A percentile compares a stretch with the other conserved stretches of the same genome.
Evolutionary conservation across 2,329 filamentous ascomycete species (phyloP).

Genomic region (Lasiodiplodia theobromae): DNA sequence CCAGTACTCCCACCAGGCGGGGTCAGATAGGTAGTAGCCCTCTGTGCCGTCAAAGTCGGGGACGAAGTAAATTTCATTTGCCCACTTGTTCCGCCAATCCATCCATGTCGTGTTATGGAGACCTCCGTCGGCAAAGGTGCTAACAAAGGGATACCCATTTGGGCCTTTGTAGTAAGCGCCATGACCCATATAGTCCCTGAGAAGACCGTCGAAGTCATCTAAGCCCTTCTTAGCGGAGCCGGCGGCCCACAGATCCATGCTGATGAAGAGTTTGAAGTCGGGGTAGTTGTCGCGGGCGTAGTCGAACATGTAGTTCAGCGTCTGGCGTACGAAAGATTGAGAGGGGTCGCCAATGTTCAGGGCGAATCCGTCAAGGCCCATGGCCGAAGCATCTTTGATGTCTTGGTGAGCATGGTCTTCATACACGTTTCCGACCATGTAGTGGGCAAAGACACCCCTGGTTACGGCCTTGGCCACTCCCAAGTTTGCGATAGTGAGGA

Average conservation of each 20-base stretch:
- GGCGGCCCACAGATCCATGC: constrained; percentile 44
- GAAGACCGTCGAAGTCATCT: neutral
- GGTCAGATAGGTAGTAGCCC: constrained; percentile 43
- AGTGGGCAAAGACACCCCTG: too few relatives aligned
- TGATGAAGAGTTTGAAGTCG: constrained; percentile 48
- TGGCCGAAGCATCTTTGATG: constrained; percentile 40
- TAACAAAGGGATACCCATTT: neutral
- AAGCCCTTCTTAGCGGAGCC: constrained; percentile 35
- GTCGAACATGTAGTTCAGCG: constrained; percentile 43
- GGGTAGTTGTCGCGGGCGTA: constrained; percentile 35
- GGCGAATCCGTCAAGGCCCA: constrained; percentile 9
- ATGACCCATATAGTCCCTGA: constrained; percentile 5
- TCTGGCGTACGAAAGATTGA: constrained; percentile 36
- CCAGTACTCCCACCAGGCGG: constrained; percentile 41
- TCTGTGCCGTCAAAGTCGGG: constrained; percentile 39
- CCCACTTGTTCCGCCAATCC: neutral
- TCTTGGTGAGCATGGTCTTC: constrained; percentile 35
- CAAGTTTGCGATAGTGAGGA: too few relatives aligned
- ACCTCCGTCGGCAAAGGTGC: neutral
- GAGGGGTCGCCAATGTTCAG: constrained; percentile 38
- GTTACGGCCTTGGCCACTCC: too few relatives aligned
- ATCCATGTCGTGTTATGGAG: neutral
- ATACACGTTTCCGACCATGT: constrained; percentile 1
- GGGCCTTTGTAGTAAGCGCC: constrained; percentile 3
- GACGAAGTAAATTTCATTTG: constrained; percentile 40